phyloP scores from a whole-genome alignment of 2,329 filamentous ascomycete species.

The Aureobasidium sp. region DNA sequence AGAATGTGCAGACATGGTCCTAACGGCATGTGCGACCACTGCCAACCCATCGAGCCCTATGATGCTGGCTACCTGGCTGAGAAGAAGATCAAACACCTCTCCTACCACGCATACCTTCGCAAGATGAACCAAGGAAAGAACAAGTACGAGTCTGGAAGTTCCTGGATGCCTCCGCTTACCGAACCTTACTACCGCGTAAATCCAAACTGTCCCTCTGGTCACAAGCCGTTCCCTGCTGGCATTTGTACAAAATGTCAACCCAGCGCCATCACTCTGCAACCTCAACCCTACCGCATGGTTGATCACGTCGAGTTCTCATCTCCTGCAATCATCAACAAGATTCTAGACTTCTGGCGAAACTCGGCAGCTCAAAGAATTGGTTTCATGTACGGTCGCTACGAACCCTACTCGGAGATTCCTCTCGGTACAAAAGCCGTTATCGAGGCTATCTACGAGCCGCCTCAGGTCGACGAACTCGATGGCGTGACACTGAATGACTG shows the following conservation, averaged over 20 bases:
- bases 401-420: conserved; percentile 86
- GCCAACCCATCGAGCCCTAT: conserved; percentile 93
- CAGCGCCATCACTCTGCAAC: conserved; percentile 90
- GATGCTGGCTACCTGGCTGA: conserved; percentile 81
- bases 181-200: conserved; percentile 91
- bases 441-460: conserved; percentile 94
- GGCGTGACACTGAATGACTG: conserved; percentile 80
- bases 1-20: conserved; percentile 94
- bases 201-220: conserved; percentile 83
- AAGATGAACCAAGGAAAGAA: conserved; percentile 97
- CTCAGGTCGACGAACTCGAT: conserved; percentile 81
- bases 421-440: conserved; percentile 92
- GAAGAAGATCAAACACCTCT: conserved; percentile 98
- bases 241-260: conserved; percentile 98
- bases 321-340: conserved; percentile 74
- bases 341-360: conserved; percentile 86
- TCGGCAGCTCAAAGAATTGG: conserved; percentile 79
- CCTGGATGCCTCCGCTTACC: conserved; percentile 89
- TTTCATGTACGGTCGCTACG: conserved; percentile 84
- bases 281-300: conserved; percentile 91
- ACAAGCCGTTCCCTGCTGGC: conserved; percentile 88
- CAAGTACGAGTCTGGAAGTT: conserved; percentile 86
- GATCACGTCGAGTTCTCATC: conserved; percentile 96
- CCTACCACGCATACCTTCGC: conserved; percentile 87
- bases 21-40: conserved; percentile 99